Conservation (phyloP, 768 basidiomycete genomes). For the Psilocybe subaeruginosa region DNA sequence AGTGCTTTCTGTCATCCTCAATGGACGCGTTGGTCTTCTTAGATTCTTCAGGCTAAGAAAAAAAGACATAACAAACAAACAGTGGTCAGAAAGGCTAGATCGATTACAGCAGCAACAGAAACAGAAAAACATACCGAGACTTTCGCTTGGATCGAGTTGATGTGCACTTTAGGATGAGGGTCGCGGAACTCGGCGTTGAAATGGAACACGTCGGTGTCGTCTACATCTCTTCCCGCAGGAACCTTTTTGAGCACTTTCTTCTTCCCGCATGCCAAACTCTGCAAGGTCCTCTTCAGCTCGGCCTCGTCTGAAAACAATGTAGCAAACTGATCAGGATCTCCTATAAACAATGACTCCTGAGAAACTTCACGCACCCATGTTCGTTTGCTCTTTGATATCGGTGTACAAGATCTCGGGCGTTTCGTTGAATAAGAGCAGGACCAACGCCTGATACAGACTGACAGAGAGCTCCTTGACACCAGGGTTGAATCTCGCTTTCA, state of each 20-base stretch:
- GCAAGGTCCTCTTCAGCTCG: constrained; percentile 83
- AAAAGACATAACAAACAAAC: neutral
- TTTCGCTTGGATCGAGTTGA: constrained; percentile 95
- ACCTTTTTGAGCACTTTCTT: constrained; percentile 85
- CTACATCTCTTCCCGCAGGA: constrained; percentile 78
- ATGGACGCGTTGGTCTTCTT: constrained; percentile 81
- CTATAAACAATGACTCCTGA: neutral
- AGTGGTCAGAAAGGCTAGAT: neutral
- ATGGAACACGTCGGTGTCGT: constrained; percentile 73
- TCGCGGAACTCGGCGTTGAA: constrained; percentile 88
- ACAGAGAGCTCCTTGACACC: constrained; percentile 87
- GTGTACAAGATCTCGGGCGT: constrained; percentile 57
- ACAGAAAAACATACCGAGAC: constrained; percentile 65
- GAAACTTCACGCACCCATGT: constrained; percentile 63
- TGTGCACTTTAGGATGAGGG: constrained; percentile 77
- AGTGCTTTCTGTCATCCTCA: constrained; percentile 83
- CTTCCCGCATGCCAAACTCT: constrained; percentile 91
- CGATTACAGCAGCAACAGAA: neutral
- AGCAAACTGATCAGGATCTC: constrained; percentile 23
- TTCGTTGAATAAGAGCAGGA: constrained; percentile 86
- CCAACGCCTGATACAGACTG: constrained; percentile 88
- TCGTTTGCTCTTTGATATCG: constrained; percentile 68
- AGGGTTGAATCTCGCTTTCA: constrained; percentile 68
- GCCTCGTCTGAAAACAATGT: constrained; percentile 50
- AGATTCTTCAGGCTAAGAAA: constrained; percentile 78